Conservation (phyloP, 768 basidiomycete species). For the Pisolithus microcarpus region DNA sequence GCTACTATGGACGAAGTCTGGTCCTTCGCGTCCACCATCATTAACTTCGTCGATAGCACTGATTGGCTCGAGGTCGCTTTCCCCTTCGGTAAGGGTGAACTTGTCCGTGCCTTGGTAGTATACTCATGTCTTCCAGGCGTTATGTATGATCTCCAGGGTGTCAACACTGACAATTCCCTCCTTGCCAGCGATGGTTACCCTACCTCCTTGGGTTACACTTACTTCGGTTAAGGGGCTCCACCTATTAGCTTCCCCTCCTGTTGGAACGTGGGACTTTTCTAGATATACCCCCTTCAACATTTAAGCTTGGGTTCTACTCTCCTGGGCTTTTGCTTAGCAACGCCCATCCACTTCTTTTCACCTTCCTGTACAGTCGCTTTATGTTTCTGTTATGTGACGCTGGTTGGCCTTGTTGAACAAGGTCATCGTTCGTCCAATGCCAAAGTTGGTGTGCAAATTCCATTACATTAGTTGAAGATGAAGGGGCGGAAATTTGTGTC, state of each 20-base stretch:
- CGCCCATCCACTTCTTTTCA: not conserved
- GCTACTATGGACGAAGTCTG: slow-evolving; percentile 31
- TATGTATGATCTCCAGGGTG: slow-evolving; percentile 45
- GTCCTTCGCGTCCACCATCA: slow-evolving; percentile 38
- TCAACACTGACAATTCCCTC: slow-evolving; percentile 48
- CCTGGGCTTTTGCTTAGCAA: not conserved
- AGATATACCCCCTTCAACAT: not conserved
- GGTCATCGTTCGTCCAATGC: not conserved
- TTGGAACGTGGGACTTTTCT: not conserved
- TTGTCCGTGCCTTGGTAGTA: not conserved
- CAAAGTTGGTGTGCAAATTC: not conserved
- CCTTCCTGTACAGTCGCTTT: not conserved
- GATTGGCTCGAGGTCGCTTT: slow-evolving; percentile 31
- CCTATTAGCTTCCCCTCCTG: not conserved
- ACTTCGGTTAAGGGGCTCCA: slow-evolving; percentile 28
- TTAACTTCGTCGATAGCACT: slow-evolving; percentile 38
- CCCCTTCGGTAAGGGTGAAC: slow-evolving; percentile 51
- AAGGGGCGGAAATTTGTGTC: too few species aligned
- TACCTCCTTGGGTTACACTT: slow-evolving; percentile 44
- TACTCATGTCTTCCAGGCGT: slow-evolving; percentile 33
- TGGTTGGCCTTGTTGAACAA: slow-evolving; percentile 3
- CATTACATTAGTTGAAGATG: not conserved
- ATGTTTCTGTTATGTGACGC: not conserved
- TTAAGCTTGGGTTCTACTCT: not conserved
- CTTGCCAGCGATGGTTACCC: slow-evolving; percentile 38